Percentiles rank a stretch among this genome's conserved stretches.
Conservation (phyloP, 2,329 filamentous ascomycete species). For the Lasiodiplodia citricola region DNA sequence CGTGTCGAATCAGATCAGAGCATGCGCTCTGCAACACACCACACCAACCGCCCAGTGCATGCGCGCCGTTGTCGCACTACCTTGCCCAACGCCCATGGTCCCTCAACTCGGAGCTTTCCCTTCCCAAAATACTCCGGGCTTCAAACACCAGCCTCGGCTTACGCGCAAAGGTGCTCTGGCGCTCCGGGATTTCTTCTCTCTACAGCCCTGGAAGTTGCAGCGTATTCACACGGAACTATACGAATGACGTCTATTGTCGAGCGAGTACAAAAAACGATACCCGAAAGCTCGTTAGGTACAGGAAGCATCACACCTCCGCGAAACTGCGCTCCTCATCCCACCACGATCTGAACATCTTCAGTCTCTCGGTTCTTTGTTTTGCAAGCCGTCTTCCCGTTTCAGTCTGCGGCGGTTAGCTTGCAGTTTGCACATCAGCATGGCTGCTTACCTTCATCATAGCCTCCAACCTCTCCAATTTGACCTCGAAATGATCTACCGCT, state of each 20-base stretch:
- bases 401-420: slow-evolving; percentile 10
- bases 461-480: slow-evolving; percentile 41
- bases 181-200: too few species aligned
- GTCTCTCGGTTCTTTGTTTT: slow-evolving; percentile 23
- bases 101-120: not conserved
- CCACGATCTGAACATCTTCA: slow-evolving; percentile 27
- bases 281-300: not conserved
- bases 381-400: slow-evolving; percentile 11
- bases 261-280: not conserved
- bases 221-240: too few species aligned
- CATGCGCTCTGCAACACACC: not conserved
- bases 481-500: slow-evolving; percentile 43
- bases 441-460: slow-evolving; percentile 38
- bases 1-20: not conserved
- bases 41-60: not conserved
- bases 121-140: too few species aligned
- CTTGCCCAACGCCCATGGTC: not conserved
- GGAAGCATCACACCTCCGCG: not conserved
- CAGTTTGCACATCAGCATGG: too few species aligned
- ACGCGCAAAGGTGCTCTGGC: too few species aligned
- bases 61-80: slow-evolving; percentile 12
- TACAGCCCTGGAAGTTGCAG: too few species aligned
- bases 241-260: not conserved
- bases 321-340: slow-evolving; percentile 27
- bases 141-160: too few species aligned